These are phyloP conservation scores for Periconia sp. DNA, from an alignment of 2,329 filamentous ascomycete species.

Conservation along the genomic window DNA sequence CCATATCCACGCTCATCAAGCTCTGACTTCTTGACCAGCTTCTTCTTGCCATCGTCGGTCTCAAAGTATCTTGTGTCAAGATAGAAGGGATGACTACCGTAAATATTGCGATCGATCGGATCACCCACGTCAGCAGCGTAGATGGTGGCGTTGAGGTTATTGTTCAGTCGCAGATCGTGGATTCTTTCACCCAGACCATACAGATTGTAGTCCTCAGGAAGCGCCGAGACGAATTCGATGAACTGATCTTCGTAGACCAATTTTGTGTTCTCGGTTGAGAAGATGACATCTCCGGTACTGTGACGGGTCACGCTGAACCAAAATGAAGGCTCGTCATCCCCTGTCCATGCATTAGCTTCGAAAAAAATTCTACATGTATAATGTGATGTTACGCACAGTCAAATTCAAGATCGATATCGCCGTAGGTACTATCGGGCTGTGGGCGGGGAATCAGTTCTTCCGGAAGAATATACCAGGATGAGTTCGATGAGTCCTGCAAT, in stretches of 20 bases:
- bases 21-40: conserved; percentile 59
- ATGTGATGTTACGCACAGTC: conserved; percentile 29
- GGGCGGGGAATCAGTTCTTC: conserved; percentile 68
- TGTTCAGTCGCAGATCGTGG: conserved; percentile 72
- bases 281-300: conserved; percentile 70
- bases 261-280: conserved; percentile 67
- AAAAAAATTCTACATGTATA: neutral
- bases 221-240: conserved; percentile 70
- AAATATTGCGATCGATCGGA: conserved; percentile 70
- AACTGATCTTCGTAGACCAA: conserved; percentile 80
- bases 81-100: conserved; percentile 80
- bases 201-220: conserved; percentile 75
- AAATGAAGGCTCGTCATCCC: conserved; percentile 65
- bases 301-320: conserved; percentile 61
- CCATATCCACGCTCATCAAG: conserved; percentile 38
- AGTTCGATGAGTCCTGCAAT: conserved; percentile 59
- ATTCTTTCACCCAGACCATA: conserved; percentile 79
- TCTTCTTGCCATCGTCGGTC: conserved; percentile 51
- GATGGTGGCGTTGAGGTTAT: conserved; percentile 72
- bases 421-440: conserved; percentile 44
- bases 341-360: conserved; percentile 28
- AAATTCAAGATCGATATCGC: conserved; percentile 57
- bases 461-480: conserved; percentile 70
- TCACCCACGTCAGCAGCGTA: conserved; percentile 73
- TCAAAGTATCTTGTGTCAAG: conserved; percentile 79